A percentile compares a stretch with the other conserved stretches of the same genome.
phyloP scores from a whole-genome alignment of 164 flowering plant genomes.

The Aristolochia fimbriata region DNA sequence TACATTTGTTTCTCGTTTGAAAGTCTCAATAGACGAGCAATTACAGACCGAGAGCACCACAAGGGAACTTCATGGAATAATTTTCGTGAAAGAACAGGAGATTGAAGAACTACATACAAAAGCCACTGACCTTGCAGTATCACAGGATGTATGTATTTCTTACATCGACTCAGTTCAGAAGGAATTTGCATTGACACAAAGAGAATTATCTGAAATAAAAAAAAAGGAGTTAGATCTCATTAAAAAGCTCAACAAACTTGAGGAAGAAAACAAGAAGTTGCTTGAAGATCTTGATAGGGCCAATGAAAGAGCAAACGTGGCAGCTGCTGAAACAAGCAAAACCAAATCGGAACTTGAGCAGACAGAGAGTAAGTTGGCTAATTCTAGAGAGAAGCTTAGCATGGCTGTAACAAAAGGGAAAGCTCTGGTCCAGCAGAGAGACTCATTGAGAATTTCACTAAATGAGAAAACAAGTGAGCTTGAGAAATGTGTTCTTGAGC shows the following conservation, averaged over 20 bases:
- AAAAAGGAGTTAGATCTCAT: conserved; percentile 35
- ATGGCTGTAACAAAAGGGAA: conserved; percentile 97
- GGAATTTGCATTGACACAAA: conserved; percentile 13
- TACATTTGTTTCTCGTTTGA: conserved; percentile 17
- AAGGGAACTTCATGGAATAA: conserved; percentile 38
- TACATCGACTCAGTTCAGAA: conserved; percentile 17
- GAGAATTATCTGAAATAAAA: conserved; percentile 24
- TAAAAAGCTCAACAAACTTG: conserved; percentile 34
- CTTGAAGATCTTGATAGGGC: conserved; percentile 40
- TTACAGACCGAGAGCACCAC: conserved; percentile 30
- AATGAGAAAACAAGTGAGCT: conserved; percentile 69
- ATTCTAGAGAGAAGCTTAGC: conserved; percentile 77
- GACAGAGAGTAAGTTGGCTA: conserved; percentile 49
- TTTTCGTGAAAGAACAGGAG: conserved; percentile 44
- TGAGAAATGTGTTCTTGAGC: conserved; percentile 46
- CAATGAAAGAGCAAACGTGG: conserved; percentile 23
- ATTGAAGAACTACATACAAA: conserved; percentile 49
- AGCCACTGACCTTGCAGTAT: conserved; percentile 32
- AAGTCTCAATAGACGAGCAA: conserved; percentile 27
- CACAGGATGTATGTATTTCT: conserved; percentile 25
- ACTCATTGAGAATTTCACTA: conserved; percentile 56
- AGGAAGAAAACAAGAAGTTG: conserved; percentile 42
- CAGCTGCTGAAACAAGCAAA: conserved; percentile 38
- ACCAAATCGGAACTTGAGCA: conserved; percentile 63
- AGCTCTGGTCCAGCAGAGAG: conserved; percentile 89